Evolutionary conservation across 192 early-diverging fungal genomes (phyloP).

Genomic region (Backusella australiensis): DNA sequence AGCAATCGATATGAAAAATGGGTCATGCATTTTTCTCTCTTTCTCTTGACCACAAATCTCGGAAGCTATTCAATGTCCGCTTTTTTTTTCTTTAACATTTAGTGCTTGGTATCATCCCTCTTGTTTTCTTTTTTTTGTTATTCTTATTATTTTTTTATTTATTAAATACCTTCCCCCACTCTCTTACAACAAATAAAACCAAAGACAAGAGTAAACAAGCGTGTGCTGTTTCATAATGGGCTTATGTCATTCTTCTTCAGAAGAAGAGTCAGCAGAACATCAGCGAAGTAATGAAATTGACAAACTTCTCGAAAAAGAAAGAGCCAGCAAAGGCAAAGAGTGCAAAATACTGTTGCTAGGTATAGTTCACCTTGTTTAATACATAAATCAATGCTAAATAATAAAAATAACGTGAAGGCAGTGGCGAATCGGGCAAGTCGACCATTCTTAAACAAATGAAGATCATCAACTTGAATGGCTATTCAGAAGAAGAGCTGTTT

Average conservation of each 20-base stretch:
- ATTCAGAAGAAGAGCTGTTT: conserved; percentile 75
- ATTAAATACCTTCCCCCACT: background rate
- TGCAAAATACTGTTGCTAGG: conserved; percentile 76
- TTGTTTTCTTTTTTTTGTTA: background rate
- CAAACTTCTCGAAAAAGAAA: conserved; percentile 61
- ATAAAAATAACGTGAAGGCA: conserved; percentile 46
- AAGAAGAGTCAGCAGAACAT: conserved; percentile 52
- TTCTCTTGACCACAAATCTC: background rate
- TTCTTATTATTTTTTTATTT: background rate
- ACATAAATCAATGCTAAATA: background rate
- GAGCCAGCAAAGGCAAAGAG: conserved; percentile 57
- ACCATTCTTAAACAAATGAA: conserved; percentile 97
- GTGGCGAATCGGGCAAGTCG: conserved; percentile 94
- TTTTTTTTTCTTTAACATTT: background rate
- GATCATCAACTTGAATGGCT: conserved; percentile 91
- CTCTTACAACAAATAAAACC: background rate
- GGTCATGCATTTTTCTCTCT: background rate
- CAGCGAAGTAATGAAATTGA: conserved; percentile 59
- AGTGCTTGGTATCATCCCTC: too few species aligned
- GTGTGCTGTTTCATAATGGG: conserved; percentile 46
- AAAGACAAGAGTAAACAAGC: background rate
- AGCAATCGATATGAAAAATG: background rate
- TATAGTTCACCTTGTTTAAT: conserved; percentile 21
- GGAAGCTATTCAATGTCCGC: background rate
- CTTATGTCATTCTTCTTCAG: conserved; percentile 53